A percentile compares a stretch with the other conserved stretches of the same genome.
Evolutionary conservation across 768 basidiomycete genomes (phyloP).

Genomic region (Mycena latifolia): DNA sequence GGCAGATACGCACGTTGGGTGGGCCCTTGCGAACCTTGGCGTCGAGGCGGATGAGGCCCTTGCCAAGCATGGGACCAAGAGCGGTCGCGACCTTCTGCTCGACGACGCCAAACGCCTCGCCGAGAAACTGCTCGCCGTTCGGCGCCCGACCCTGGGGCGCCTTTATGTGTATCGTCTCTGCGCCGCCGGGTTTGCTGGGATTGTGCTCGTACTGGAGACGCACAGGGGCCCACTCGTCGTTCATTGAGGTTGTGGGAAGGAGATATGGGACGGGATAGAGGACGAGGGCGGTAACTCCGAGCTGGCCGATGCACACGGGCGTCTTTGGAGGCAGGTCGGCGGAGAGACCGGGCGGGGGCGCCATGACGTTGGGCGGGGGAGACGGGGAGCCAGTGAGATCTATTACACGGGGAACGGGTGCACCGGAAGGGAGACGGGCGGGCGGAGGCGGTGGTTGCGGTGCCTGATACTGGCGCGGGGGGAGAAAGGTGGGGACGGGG

Average conservation of each 20-base stretch:
- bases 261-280: constrained; percentile 86
- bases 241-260: constrained; percentile 53
- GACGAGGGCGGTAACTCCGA: constrained; percentile 86
- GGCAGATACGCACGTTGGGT: constrained; percentile 64
- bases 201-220: constrained; percentile 79
- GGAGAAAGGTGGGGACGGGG: constrained; percentile 13
- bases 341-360: constrained; percentile 51
- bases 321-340: constrained; percentile 81
- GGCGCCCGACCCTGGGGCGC: constrained; percentile 65
- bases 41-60: constrained; percentile 85
- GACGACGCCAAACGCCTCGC: constrained; percentile 85
- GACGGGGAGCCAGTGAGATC: constrained; percentile 81
- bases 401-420: constrained; percentile 68
- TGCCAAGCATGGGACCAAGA: constrained; percentile 87
- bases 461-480: constrained; percentile 26
- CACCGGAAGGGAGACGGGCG: constrained; percentile 38
- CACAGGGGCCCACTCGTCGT: constrained; percentile 78
- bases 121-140: constrained; percentile 65
- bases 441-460: constrained; percentile 38
- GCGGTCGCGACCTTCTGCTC: constrained; percentile 87
- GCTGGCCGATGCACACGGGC: constrained; percentile 89
- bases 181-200: constrained; percentile 62
- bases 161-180: constrained; percentile 86
- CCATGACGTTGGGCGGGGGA: constrained; percentile 55
- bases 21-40: constrained; percentile 78